These are phyloP conservation scores for Trichoderma asperellum DNA, from an alignment of 2,329 filamentous ascomycete species.

Conservation along the genomic window DNA sequence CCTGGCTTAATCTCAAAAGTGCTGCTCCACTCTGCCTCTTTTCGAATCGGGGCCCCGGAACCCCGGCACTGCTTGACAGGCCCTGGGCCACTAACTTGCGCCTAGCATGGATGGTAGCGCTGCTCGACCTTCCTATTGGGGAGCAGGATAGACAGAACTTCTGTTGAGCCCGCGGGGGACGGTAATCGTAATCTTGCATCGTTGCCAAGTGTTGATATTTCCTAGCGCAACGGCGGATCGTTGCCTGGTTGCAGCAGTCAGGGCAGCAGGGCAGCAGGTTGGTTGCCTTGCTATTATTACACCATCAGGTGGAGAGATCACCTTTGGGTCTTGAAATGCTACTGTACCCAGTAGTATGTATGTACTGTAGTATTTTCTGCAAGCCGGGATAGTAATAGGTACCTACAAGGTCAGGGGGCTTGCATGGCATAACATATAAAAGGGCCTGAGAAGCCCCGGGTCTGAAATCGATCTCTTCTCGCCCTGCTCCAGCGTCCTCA, in stretches of 20 bases:
- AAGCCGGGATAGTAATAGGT: background rate
- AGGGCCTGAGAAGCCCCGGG: background rate
- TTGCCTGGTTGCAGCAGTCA: background rate
- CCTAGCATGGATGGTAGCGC: background rate
- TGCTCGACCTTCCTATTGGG: constrained; percentile 8
- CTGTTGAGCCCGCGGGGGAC: constrained; percentile 16
- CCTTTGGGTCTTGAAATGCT: background rate
- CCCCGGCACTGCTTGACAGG: constrained; percentile 18
- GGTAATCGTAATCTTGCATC: constrained; percentile 16
- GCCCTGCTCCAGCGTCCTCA: background rate
- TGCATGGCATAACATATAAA: background rate
- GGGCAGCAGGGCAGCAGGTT: background rate
- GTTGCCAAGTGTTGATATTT: background rate
- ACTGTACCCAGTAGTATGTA: background rate
- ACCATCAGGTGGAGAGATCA: constrained; percentile 18
- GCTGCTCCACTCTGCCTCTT: constrained; percentile 14
- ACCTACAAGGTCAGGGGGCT: background rate
- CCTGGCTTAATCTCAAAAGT: constrained; percentile 7
- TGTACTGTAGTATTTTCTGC: no score
- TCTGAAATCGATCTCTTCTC: background rate
- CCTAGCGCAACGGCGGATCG: background rate
- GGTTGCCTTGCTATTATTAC: background rate
- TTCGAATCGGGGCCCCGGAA: background rate
- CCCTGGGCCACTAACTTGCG: background rate
- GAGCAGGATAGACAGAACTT: constrained; percentile 13